Percentiles rank a stretch among this genome's conserved stretches.
phyloP scores from a whole-genome alignment of 1,284 basidiomycete genomes.

The Cutaneotrichosporon sp. region DNA sequence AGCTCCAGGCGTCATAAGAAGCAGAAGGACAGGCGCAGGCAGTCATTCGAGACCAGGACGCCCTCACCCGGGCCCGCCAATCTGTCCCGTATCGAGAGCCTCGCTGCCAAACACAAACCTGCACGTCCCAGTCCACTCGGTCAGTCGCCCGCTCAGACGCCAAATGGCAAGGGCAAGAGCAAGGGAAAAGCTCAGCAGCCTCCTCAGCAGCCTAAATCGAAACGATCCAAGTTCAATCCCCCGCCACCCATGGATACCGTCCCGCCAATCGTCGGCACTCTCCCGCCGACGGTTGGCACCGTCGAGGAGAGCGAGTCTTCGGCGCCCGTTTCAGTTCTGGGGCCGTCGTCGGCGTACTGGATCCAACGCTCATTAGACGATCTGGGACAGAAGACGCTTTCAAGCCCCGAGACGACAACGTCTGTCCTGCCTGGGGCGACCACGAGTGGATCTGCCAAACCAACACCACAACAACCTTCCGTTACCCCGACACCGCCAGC shows the following conservation, averaged over 20 bases:
- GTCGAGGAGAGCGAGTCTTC: not conserved
- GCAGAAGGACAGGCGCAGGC: not conserved
- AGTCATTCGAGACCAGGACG: not conserved
- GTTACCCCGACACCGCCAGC: not conserved
- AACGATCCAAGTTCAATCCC: not conserved
- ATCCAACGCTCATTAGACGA: not conserved
- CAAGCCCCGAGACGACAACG: not conserved
- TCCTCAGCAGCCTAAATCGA: not conserved
- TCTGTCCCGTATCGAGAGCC: not conserved
- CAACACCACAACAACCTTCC: not conserved
- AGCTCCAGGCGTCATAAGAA: not conserved
- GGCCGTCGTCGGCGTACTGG: not conserved
- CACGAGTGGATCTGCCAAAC: not conserved
- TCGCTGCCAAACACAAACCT: constrained; percentile 28
- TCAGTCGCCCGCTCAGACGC: constrained; percentile 16
- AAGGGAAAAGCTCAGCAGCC: not conserved
- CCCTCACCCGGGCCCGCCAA: not conserved
- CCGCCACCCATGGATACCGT: constrained; percentile 4
- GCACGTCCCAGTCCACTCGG: constrained; percentile 33
- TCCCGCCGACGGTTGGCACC: not conserved
- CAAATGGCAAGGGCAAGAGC: not conserved
- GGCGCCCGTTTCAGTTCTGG: not conserved
- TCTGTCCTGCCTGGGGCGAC: not conserved
- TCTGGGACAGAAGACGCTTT: not conserved
- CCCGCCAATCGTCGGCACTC: constrained; percentile 4